A percentile compares a stretch with the other conserved stretches of the same genome.
phyloP scores from a whole-genome alignment of 1,284 basidiomycete genomes.

The Gomphus bonarii region DNA sequence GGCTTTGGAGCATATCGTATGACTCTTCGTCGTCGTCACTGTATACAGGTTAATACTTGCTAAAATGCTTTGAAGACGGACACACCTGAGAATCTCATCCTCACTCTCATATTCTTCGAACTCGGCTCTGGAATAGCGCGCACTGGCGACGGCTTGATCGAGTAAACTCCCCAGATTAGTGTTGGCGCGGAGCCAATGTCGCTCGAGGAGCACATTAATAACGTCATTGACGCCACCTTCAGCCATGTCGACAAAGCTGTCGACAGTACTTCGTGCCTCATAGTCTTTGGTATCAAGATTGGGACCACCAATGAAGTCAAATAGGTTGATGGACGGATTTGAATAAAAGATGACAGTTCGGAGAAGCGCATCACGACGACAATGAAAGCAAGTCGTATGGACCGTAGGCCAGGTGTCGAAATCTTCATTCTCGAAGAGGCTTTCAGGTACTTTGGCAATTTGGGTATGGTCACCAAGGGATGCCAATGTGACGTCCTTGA shows the following conservation, averaged over 20 bases:
- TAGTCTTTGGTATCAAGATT: conserved; percentile 40
- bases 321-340: conserved; percentile 33
- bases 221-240: conserved; percentile 60
- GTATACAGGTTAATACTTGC: background rate
- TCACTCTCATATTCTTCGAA: conserved; percentile 11
- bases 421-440: conserved; percentile 59
- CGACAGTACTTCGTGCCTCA: conserved; percentile 53
- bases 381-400: conserved; percentile 53
- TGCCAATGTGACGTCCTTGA: conserved; percentile 35
- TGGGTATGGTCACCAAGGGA: conserved; percentile 30
- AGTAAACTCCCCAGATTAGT: conserved; percentile 58
- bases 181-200: conserved; percentile 52
- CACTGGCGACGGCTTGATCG: conserved; percentile 53
- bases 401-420: conserved; percentile 53
- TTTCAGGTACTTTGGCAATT: conserved; percentile 24
- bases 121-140: conserved; percentile 25
- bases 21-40: conserved; percentile 31
- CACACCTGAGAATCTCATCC: conserved; percentile 10
- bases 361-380: conserved; percentile 53
- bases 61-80: background rate
- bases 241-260: conserved; percentile 57
- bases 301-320: conserved; percentile 44
- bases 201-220: conserved; percentile 50
- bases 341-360: conserved; percentile 24
- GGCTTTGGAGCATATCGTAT: conserved; percentile 49